Percentiles rank a stretch among this genome's conserved stretches.
These are phyloP conservation scores for Isabelozyma pseudorhagii DNA, from an alignment of 805 yeast genomes.

Conservation along the genomic window DNA sequence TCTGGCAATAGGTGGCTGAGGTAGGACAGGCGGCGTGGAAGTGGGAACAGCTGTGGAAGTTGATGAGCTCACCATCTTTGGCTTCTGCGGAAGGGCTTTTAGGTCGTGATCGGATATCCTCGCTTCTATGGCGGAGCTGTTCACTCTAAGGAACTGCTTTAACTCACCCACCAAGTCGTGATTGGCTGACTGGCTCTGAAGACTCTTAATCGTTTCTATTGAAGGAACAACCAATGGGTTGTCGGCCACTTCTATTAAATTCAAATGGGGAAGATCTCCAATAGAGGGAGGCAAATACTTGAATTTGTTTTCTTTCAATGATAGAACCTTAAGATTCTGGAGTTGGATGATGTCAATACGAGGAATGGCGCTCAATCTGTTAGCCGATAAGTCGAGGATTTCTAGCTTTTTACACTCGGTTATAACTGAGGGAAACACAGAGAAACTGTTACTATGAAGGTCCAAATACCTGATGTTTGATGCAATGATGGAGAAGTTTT, in stretches of 20 bases:
- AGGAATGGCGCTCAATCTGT: constrained; percentile 50
- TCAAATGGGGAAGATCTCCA: constrained; percentile 48
- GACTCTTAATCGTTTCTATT: constrained; percentile 25
- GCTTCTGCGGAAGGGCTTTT: constrained; percentile 1
- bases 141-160: constrained; percentile 35
- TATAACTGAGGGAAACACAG: constrained; percentile 49
- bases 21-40: constrained; percentile 1
- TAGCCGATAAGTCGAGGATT: constrained; percentile 62
- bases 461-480: constrained; percentile 55
- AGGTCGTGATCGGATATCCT: constrained; percentile 19
- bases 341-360: constrained; percentile 35
- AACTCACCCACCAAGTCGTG: constrained; percentile 45
- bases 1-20: constrained; percentile 19
- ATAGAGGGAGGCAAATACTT: constrained; percentile 52
- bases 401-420: constrained; percentile 45
- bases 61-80: not conserved
- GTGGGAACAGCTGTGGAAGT: not conserved
- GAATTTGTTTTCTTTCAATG: constrained; percentile 57
- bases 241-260: constrained; percentile 56
- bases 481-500: constrained; percentile 41
- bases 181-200: constrained; percentile 35
- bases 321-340: constrained; percentile 51
- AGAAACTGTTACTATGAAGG: constrained; percentile 57
- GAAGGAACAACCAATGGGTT: constrained; percentile 60
- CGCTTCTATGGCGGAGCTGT: constrained; percentile 26